Percentiles rank a stretch among this genome's conserved stretches.
Evolutionary conservation across 163 green algal species (phyloP).

Genomic region (Smithsoniella earleae): DNA sequence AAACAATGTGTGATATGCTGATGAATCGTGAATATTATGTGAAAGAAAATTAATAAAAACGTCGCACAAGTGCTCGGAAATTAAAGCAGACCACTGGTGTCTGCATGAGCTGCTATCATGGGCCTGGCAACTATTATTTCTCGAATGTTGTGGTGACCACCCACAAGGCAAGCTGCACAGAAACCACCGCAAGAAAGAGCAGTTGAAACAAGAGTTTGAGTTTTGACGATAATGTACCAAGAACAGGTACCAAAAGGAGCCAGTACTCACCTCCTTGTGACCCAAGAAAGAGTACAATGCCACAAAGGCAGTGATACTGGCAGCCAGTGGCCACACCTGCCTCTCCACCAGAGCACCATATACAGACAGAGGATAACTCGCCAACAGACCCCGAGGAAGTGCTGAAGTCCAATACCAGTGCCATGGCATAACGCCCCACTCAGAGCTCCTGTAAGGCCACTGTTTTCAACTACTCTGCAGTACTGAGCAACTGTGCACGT

Average conservation of each 20-base stretch:
- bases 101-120: neutral
- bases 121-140: neutral
- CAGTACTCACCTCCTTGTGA: constrained; percentile 61
- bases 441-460: constrained; percentile 48
- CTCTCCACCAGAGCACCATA: constrained; percentile 48
- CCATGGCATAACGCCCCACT: constrained; percentile 63
- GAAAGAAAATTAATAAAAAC: neutral
- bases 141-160: neutral
- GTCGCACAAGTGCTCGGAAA: neutral
- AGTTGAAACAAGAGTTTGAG: neutral
- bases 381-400: constrained; percentile 56
- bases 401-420: constrained; percentile 79
- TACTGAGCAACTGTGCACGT: too few species aligned
- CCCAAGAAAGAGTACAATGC: constrained; percentile 60
- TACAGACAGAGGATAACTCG: constrained; percentile 44
- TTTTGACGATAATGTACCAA: neutral
- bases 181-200: neutral
- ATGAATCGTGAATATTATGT: neutral
- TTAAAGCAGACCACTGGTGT: neutral
- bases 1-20: neutral
- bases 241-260: neutral
- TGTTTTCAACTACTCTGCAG: too few species aligned
- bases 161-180: neutral
- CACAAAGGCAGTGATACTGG: constrained; percentile 46
- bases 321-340: constrained; percentile 32